Evolutionary conservation across 768 basidiomycete genomes (phyloP).

Genomic region (Boletus vermiculosoides): DNA sequence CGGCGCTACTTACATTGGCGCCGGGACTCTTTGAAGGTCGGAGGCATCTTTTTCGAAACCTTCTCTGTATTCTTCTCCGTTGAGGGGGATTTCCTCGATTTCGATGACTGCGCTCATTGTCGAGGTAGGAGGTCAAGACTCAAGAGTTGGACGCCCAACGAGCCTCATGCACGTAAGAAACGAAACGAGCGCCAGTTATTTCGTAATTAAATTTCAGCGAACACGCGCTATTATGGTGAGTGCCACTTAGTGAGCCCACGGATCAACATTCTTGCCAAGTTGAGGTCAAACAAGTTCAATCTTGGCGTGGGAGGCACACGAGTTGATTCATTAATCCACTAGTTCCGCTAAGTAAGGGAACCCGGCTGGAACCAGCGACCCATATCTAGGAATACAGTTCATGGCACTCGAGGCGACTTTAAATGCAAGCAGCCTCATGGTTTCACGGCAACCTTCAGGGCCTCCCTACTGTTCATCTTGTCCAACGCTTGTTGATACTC

Average conservation of each 20-base stretch:
- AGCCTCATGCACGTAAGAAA: neutral
- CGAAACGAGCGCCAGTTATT: constrained; percentile 9
- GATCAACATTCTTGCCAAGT: neutral
- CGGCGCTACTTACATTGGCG: constrained; percentile 24
- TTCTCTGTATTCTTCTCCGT: constrained; percentile 7
- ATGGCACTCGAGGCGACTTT: neutral
- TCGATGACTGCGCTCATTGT: constrained; percentile 17
- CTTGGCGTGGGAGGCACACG: neutral
- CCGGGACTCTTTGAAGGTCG: constrained; percentile 21
- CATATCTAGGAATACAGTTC: neutral
- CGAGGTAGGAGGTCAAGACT: neutral
- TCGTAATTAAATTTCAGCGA: constrained; percentile 10
- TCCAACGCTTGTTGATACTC: constrained; percentile 68
- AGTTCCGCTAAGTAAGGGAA: neutral
- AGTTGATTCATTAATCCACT: neutral
- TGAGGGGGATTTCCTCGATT: neutral
- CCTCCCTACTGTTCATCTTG: constrained; percentile 61
- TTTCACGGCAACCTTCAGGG: constrained; percentile 55
- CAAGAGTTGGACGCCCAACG: neutral
- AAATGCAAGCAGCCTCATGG: constrained; percentile 34
- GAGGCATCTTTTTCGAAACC: constrained; percentile 11
- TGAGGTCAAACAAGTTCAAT: neutral
- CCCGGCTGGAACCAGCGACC: neutral
- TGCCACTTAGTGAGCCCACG: neutral
- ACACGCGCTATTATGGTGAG: neutral